phyloP scores from a whole-genome alignment of 1,284 basidiomycete species.

The Anthracocystis walkeri region DNA sequence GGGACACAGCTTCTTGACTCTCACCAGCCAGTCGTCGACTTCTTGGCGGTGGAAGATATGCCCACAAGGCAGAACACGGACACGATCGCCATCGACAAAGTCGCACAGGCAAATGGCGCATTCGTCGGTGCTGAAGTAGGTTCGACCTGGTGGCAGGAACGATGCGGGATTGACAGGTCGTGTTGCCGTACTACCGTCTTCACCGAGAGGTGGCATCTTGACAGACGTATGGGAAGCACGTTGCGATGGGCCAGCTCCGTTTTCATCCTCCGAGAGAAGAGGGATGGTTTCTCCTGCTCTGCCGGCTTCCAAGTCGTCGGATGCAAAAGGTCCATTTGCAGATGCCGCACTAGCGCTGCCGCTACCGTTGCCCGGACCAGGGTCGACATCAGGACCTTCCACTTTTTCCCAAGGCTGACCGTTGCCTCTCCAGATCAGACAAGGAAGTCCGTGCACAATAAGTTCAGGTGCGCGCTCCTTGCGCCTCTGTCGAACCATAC shows the following conservation, averaged over 20 bases:
- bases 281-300: slow-evolving; percentile 37
- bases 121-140: slow-evolving; percentile 63
- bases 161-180: slow-evolving; percentile 29
- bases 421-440: slow-evolving; percentile 63
- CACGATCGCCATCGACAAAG: slow-evolving; percentile 65
- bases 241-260: slow-evolving; percentile 51
- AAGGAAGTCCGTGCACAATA: slow-evolving; percentile 62
- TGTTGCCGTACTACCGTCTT: slow-evolving; percentile 1
- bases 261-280: slow-evolving; percentile 41
- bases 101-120: slow-evolving; percentile 67
- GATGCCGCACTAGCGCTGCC: background rate
- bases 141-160: slow-evolving; percentile 56
- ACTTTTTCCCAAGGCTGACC: slow-evolving; percentile 65
- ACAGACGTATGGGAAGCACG: slow-evolving; percentile 18
- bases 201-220: slow-evolving; percentile 12
- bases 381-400: slow-evolving; percentile 52
- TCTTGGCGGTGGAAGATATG: slow-evolving; percentile 67
- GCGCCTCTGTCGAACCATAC: slow-evolving; percentile 54
- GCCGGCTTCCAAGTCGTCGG: slow-evolving; percentile 40
- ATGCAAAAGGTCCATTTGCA: background rate
- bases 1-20: slow-evolving; percentile 66
- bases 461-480: slow-evolving; percentile 65
- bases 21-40: slow-evolving; percentile 67
- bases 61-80: slow-evolving; percentile 66
- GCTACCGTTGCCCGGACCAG: slow-evolving; percentile 46